phyloP scores from a whole-genome alignment of 1,284 basidiomycete species.

The Ustilago trichophora region DNA sequence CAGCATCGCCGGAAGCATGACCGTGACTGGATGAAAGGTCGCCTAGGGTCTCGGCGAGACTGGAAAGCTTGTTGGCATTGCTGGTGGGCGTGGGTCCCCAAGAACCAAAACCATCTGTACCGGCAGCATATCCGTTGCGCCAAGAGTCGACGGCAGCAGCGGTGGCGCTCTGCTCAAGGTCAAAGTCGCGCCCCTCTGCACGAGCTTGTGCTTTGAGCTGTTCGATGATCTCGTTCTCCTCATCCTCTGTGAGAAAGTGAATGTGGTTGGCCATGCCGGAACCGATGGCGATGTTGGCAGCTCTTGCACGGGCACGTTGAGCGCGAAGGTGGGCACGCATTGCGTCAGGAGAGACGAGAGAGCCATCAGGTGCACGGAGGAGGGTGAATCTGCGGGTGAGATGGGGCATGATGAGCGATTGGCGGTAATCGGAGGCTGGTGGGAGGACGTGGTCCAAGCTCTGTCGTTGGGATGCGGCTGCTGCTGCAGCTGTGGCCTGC shows the following conservation, averaged over 20 bases:
- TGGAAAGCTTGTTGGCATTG: constrained; percentile 16
- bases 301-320: constrained; percentile 56
- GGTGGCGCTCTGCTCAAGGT: constrained; percentile 13
- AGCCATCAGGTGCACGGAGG: constrained; percentile 55
- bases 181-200: constrained; percentile 40
- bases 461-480: constrained; percentile 3
- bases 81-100: constrained; percentile 28
- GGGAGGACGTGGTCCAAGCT: constrained; percentile 43
- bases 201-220: constrained; percentile 51
- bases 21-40: constrained; percentile 19
- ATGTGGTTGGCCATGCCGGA: constrained; percentile 10
- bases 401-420: constrained; percentile 63
- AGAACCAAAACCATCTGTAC: constrained; percentile 56
- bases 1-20: background rate
- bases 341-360: constrained; percentile 58
- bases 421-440: constrained; percentile 48
- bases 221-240: constrained; percentile 61
- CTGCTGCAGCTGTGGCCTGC: background rate
- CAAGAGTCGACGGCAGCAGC: constrained; percentile 17
- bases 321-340: constrained; percentile 60
- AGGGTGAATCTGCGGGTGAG: constrained; percentile 59
- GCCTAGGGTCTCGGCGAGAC: constrained; percentile 39
- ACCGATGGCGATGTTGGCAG: constrained; percentile 30
- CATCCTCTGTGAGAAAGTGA: constrained; percentile 60
- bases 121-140: constrained; percentile 34